A percentile compares a stretch with the other conserved stretches of the same genome.
These are phyloP conservation scores for Xanthoconium stramineum DNA, from an alignment of 768 basidiomycete species.

Conservation along the genomic window DNA sequence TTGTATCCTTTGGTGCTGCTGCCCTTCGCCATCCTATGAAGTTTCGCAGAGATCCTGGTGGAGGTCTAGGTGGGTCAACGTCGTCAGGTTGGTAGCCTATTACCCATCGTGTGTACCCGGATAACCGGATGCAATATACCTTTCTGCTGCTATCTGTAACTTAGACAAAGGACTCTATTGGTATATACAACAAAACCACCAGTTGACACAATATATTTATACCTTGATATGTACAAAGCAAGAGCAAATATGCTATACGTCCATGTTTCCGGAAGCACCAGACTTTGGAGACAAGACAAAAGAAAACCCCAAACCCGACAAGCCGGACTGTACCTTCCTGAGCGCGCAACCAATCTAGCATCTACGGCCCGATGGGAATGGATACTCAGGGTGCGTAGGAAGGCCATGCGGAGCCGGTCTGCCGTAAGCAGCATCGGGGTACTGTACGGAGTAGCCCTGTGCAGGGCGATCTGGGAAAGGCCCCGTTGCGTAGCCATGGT, in stretches of 20 bases:
- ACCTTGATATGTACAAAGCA: background rate
- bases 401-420: slow-evolving; percentile 13
- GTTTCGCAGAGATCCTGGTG: background rate
- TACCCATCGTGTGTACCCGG: background rate
- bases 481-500: slow-evolving; percentile 7
- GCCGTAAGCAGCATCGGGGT: slow-evolving; percentile 5
- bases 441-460: slow-evolving; percentile 10
- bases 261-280: slow-evolving; percentile 15
- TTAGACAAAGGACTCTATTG: slow-evolving; percentile 2
- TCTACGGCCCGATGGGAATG: slow-evolving; percentile 4
- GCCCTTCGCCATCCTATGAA: slow-evolving; percentile 17
- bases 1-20: slow-evolving; percentile 7
- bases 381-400: slow-evolving; percentile 15
- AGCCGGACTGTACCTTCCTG: background rate
- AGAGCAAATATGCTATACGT: slow-evolving; percentile 8
- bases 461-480: slow-evolving; percentile 10
- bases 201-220: slow-evolving; percentile 2
- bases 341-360: slow-evolving; percentile 2
- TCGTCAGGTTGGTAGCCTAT: background rate
- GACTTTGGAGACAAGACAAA: slow-evolving; percentile 8
- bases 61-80: background rate
- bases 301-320: slow-evolving; percentile 1
- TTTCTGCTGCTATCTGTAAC: no score
- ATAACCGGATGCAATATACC: background rate
- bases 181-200: slow-evolving; percentile 7